Evolutionary conservation across 495 filamentous ascomycete genomes (phyloP).

Genomic region (Daldinia childiae): DNA sequence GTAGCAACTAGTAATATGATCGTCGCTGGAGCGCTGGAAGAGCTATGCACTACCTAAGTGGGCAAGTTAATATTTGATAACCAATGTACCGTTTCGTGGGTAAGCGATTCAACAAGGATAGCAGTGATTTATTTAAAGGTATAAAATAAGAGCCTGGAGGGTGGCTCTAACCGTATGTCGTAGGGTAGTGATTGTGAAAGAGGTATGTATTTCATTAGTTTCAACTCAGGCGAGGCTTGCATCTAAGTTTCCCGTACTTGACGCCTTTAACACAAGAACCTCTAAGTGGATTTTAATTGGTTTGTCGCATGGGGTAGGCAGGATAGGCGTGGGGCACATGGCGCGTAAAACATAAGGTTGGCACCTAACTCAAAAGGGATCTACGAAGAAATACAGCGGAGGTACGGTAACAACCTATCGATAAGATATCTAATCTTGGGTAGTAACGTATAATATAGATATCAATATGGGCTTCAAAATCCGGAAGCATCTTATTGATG

Average conservation of each 20-base stretch:
- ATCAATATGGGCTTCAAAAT: neutral
- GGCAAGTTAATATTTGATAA: constrained; percentile 3
- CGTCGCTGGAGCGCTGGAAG: neutral
- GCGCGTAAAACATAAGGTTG: constrained; percentile 38
- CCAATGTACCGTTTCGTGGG: neutral
- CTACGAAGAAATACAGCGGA: neutral
- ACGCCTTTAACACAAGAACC: constrained; percentile 13
- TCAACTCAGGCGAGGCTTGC: constrained; percentile 9
- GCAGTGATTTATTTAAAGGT: neutral
- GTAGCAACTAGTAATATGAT: constrained; percentile 6
- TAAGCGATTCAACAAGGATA: constrained; percentile 10
- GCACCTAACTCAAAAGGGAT: constrained; percentile 28
- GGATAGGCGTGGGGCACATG: constrained; percentile 16
- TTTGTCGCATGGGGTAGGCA: constrained; percentile 21
- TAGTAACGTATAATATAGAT: neutral
- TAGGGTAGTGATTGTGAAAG: constrained; percentile 17
- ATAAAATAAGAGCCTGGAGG: constrained; percentile 9
- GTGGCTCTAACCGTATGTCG: constrained; percentile 8
- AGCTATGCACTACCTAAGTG: neutral
- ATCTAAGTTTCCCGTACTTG: constrained; percentile 11
- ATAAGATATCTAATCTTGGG: constrained; percentile 12
- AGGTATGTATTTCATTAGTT: constrained; percentile 16
- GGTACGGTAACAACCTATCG: constrained; percentile 16
- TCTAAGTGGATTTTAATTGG: constrained; percentile 27
- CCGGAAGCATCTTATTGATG: constrained; percentile 1